Percentiles rank a stretch among this genome's conserved stretches.
These are phyloP conservation scores for Polyporus tsugae DNA, from an alignment of 1,284 basidiomycete genomes.

Conservation along the genomic window DNA sequence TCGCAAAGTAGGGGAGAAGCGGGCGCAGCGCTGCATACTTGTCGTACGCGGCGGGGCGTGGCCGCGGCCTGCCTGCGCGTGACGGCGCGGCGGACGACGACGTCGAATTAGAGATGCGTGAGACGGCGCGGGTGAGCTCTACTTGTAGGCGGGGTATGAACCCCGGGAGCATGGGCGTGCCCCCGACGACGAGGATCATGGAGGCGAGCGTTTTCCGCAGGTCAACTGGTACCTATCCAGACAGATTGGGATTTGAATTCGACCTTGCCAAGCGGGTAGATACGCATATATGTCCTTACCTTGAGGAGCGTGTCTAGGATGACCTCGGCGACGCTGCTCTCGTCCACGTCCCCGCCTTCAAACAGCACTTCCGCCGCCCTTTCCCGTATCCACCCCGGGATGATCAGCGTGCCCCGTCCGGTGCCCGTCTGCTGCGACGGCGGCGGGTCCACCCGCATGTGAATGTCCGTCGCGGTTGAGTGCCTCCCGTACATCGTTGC, in stretches of 20 bases:
- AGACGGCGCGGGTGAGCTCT: conserved; percentile 74
- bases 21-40: conserved; percentile 78
- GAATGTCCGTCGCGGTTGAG: conserved; percentile 78
- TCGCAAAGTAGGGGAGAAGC: conserved; percentile 74
- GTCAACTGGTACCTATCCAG: conserved; percentile 83
- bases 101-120: conserved; percentile 46
- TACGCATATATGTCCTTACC: conserved; percentile 51
- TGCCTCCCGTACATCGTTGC: conserved; percentile 74
- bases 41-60: conserved; percentile 63
- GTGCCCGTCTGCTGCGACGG: conserved; percentile 69
- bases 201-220: conserved; percentile 83
- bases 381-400: conserved; percentile 96
- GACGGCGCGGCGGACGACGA: conserved; percentile 41
- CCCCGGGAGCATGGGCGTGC: conserved; percentile 91
- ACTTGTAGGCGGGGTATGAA: conserved; percentile 87
- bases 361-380: conserved; percentile 92
- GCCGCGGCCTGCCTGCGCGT: conserved; percentile 47
- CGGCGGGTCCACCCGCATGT: conserved; percentile 72
- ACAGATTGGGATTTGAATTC: neutral
- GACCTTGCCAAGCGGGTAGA: neutral
- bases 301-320: conserved; percentile 82
- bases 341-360: conserved; percentile 88
- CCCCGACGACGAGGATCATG: conserved; percentile 87
- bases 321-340: conserved; percentile 82
- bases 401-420: conserved; percentile 79